These are phyloP conservation scores for Xylariaceae sp. DNA, from an alignment of 2,329 filamentous ascomycete species.

Conservation along the genomic window DNA sequence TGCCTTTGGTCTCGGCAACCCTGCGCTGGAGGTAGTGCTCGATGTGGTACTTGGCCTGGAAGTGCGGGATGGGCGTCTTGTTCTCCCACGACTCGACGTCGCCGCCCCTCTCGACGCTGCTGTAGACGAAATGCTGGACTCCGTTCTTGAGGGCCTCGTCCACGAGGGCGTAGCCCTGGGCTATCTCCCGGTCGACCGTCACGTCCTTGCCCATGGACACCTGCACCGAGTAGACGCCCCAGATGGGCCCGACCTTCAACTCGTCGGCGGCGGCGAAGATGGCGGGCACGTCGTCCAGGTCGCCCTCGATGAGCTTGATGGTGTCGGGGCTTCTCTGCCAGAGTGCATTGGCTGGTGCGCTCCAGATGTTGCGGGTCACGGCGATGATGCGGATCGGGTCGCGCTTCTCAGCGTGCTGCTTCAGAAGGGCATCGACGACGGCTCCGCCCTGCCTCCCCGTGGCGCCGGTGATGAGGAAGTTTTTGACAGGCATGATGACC, in stretches of 20 bases:
- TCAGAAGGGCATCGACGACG: constrained; percentile 38
- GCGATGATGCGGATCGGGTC: constrained; percentile 43
- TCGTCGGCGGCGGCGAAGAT: constrained; percentile 39
- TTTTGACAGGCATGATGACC: too few species aligned
- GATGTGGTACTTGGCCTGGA: constrained; percentile 55
- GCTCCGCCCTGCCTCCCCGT: constrained; percentile 45
- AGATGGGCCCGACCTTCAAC: constrained; percentile 34
- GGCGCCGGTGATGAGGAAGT: constrained; percentile 40
- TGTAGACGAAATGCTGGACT: constrained; percentile 59
- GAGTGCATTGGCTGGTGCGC: constrained; percentile 43
- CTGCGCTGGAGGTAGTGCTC: constrained; percentile 54
- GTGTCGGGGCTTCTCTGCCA: constrained; percentile 33
- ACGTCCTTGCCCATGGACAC: constrained; percentile 33
- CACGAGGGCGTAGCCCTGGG: constrained; percentile 53
- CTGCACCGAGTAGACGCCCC: constrained; percentile 57
- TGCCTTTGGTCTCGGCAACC: constrained; percentile 31
- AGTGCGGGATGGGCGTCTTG: constrained; percentile 55
- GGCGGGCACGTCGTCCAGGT: constrained; percentile 45
- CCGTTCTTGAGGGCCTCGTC: constrained; percentile 50
- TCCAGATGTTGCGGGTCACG: constrained; percentile 50
- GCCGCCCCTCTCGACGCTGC: constrained; percentile 58
- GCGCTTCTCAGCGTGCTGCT: constrained; percentile 13
- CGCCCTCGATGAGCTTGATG: constrained; percentile 42
- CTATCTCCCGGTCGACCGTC: constrained; percentile 31
- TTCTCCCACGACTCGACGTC: constrained; percentile 42